A percentile compares a stretch with the other conserved stretches of the same genome.
phyloP scores from a whole-genome alignment of 2,329 filamentous ascomycete genomes.

The Aspergillus proliferans region DNA sequence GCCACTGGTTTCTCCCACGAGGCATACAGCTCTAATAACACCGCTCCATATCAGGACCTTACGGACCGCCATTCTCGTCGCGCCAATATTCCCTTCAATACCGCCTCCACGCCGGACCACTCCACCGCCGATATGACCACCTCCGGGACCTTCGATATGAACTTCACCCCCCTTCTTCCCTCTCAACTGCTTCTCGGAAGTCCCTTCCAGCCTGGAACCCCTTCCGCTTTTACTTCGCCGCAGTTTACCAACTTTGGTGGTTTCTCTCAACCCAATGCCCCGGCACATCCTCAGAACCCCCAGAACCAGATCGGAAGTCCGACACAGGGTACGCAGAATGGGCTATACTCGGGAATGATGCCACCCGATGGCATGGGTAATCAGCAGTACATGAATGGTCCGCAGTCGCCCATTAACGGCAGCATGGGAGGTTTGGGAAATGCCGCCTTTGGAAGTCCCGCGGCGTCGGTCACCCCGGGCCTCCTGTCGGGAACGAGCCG shows the following conservation, averaged over 20 bases:
- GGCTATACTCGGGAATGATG: conserved; percentile 76
- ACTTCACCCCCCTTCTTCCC: conserved; percentile 91
- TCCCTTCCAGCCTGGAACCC: conserved; percentile 92
- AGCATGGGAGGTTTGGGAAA: conserved; percentile 61
- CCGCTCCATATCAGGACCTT: conserved; percentile 62
- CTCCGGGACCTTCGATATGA: conserved; percentile 93
- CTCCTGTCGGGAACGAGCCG: conserved; percentile 86
- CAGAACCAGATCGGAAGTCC: conserved; percentile 65
- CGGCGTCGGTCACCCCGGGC: conserved; percentile 70
- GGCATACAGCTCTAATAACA: conserved; percentile 78
- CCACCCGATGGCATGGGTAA: conserved; percentile 78
- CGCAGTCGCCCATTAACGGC: conserved; percentile 73
- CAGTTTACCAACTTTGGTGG: conserved; percentile 81
- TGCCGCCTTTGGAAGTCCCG: conserved; percentile 57
- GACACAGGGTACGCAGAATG: conserved; percentile 61
- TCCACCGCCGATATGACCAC: conserved; percentile 70
- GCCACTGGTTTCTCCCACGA: conserved; percentile 90
- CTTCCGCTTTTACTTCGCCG: conserved; percentile 79
- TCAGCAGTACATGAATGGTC: conserved; percentile 70
- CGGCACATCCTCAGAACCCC: conserved; percentile 50
- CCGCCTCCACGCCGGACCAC: conserved; percentile 63
- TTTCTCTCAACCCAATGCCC: conserved; percentile 59
- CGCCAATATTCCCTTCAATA: conserved; percentile 81
- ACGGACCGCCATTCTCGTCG: conserved; percentile 80
- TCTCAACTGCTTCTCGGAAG: conserved; percentile 92